Evolutionary conservation across 768 basidiomycete genomes (phyloP), one percentile per base, ranked within the genome.

Genomic region (Suillus alpinus): DNA sequence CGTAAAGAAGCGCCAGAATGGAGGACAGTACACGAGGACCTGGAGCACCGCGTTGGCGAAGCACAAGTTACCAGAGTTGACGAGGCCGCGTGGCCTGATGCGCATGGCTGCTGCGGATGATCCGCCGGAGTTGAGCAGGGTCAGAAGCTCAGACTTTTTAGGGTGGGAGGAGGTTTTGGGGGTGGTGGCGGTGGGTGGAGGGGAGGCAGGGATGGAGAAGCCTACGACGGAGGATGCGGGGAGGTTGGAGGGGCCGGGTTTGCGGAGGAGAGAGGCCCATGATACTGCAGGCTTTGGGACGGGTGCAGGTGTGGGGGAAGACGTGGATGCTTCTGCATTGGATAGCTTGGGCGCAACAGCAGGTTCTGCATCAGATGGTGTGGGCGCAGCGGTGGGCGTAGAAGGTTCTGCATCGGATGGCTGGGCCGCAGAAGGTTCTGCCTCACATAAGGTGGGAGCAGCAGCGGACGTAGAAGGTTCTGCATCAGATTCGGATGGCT

Each of bases 51-150:
- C 87, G 68, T 98, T 99, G 32, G 95, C 95, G 70, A 98, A 99
- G 72, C 96, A 99, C 87, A 98, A 88, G 75, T 99, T 99, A 0
- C 96, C 95, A 2, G 86, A 89, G 74, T 99, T 99, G 66, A 98
- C 81, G 53, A 99, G 76, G 5, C 96, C 96, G 14, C 95, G 81
- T 0, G 92, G 86, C 7, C 80, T 78, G 37, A 92, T 83, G 52
- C 72, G 74, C 39, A 71, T 60, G 40, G 29, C 7, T 10, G 65
- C 58, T 1, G 64, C 67, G 4, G 64, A 63, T 5, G 71, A 62
- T 6, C 79, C 69, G 0, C 76, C 78, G 1, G 75, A 73, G 9
- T 75, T 83, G 1, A 91, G 77, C n/a, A 90, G 79, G 0, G 74
- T 75, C 8, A 87, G 62, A 3, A 91, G 72, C 62, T 84, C 86